A percentile compares a stretch with the other conserved stretches of the same genome.
These are phyloP conservation scores for Hanseniaspora nectarophila DNA, from an alignment of 805 yeast species.

Conservation along the genomic window DNA sequence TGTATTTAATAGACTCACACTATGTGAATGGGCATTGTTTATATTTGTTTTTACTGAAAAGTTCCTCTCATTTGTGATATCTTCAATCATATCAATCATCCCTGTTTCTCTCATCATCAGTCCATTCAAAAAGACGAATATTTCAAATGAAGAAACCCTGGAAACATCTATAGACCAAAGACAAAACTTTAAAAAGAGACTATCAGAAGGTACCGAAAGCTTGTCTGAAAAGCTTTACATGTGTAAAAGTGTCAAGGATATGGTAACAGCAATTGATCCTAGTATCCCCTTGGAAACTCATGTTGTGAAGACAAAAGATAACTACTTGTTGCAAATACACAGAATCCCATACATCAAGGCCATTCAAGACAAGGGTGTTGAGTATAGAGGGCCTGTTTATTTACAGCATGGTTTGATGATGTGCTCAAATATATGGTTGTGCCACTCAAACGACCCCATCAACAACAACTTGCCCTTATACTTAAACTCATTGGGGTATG, in stretches of 20 bases:
- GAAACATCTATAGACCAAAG: not conserved
- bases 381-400: constrained; percentile 45
- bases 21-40: constrained; percentile 11
- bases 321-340: constrained; percentile 64
- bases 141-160: no score
- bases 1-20: constrained; percentile 7
- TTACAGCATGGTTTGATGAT: constrained; percentile 86
- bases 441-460: constrained; percentile 23
- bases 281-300: constrained; percentile 57
- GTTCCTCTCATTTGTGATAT: constrained; percentile 2
- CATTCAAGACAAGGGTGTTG: constrained; percentile 22
- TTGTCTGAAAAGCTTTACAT: constrained; percentile 20
- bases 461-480: constrained; percentile 57
- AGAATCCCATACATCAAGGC: constrained; percentile 39
- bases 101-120: not conserved
- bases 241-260: constrained; percentile 46
- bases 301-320: constrained; percentile 64
- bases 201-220: constrained; percentile 25
- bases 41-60: constrained; percentile 13
- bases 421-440: constrained; percentile 76
- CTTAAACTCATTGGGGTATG: constrained; percentile 57
- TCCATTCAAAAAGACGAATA: not conserved
- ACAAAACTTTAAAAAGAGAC: constrained; percentile 17
- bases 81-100: not conserved
- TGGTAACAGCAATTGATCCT: constrained; percentile 52